Base-by-base conservation (phyloP, 2,329 filamentous ascomycete species). In the Phoma sp. region DNA sequence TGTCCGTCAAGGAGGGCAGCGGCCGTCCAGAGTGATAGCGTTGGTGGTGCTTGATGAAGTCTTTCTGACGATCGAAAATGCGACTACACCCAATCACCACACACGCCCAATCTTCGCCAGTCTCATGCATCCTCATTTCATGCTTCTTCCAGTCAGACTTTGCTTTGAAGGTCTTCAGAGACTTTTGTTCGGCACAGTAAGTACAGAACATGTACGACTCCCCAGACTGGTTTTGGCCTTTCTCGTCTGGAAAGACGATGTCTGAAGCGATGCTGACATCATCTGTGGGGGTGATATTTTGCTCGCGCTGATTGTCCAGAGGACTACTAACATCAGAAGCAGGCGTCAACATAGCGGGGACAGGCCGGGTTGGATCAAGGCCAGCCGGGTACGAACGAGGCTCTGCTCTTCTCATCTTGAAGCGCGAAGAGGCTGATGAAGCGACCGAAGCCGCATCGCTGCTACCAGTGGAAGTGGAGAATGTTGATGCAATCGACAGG, bases 61-160 rank as follows among this genome's bases (percentile, higher is more conserved):
- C 72, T 33, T 72, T 73, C 48, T 74, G 71, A 10, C 72, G 68
- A 48, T 74, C 72, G 43, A 74, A 74, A 24, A 74, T 71, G 37
- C 69, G 65, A 45, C 62, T 70, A 47, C 73, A 76, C 12, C 70
- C 71, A 40, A 65, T 61, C 10, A 72, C 69, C 2, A 71, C 63
- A 39, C 73, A 76, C 0, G 66, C 69, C 73, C 73, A 76, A 37
- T 74, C 70, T 49, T 76, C 69, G 7, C 72, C 72, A n/a, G 72
- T 74, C 57, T 76, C 72, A 41, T 76, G 73, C 68, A 74, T 73
- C 32, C 71, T 66, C 64, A 71, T 74, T 46, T 76, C 73, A 22
- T 76, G 73, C 48, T 74, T 74, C 54, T 75, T 75, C 73, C 73
- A 76, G 43, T 76, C 73, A 1, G 73, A 75, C 46, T 75, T 75